phyloP scores from a whole-genome alignment of 495 filamentous ascomycete genomes.

The Cryomyces minteri region DNA sequence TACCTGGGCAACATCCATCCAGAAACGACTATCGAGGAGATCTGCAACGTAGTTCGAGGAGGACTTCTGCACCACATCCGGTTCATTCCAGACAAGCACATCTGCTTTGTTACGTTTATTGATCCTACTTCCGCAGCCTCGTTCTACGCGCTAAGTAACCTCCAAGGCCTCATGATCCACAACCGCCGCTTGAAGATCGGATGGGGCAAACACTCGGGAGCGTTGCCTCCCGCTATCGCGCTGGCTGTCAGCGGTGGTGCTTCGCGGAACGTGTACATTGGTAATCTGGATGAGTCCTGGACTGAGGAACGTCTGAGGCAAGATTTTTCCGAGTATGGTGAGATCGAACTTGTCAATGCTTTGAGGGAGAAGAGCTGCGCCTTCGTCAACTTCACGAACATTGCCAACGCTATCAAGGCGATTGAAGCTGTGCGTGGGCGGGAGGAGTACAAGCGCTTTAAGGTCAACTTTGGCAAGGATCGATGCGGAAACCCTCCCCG shows the following conservation, averaged over 20 bases:
- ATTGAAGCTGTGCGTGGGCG: constrained; percentile 89
- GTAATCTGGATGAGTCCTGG: constrained; percentile 95
- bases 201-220: constrained; percentile 98
- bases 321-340: constrained; percentile 94
- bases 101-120: constrained; percentile 99
- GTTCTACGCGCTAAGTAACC: constrained; percentile 91
- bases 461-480: constrained; percentile 99
- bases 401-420: constrained; percentile 97
- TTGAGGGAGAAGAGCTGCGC: constrained; percentile 97
- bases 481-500: constrained; percentile 91
- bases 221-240: constrained; percentile 89
- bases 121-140: constrained; percentile 95
- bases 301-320: constrained; percentile 86
- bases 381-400: constrained; percentile 99
- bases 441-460: constrained; percentile 94
- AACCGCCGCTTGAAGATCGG: constrained; percentile 95
- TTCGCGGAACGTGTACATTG: constrained; percentile 92
- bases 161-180: constrained; percentile 98
- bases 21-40: constrained; percentile 52
- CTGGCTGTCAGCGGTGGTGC: constrained; percentile 91
- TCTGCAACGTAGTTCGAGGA: constrained; percentile 84
- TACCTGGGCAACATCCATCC: constrained; percentile 98
- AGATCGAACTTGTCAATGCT: constrained; percentile 95
- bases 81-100: constrained; percentile 99
- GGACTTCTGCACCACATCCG: constrained; percentile 92